Percentiles rank a stretch among this genome's conserved stretches.
phyloP scores from a whole-genome alignment of 202 grass and related monocot species.

The Thinopyrum obtusiflorum region DNA sequence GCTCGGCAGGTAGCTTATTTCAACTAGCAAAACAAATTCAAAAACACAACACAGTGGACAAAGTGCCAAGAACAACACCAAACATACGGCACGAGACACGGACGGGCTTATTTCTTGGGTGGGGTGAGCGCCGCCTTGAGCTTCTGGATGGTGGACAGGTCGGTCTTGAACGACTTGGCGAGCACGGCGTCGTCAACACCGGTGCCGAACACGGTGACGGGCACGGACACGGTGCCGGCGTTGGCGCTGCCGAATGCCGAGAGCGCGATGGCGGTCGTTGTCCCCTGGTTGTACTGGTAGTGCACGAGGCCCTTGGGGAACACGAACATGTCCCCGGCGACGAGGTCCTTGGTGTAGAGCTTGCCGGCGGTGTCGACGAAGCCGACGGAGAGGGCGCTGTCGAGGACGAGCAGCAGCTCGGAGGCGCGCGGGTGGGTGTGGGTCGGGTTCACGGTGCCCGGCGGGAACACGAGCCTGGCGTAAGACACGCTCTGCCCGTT shows the following conservation, averaged over 20 bases:
- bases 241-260: slow-evolving; percentile 42
- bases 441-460: slow-evolving; percentile 35
- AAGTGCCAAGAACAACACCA: too few relatives aligned
- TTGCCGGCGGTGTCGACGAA: slow-evolving; percentile 38
- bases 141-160: slow-evolving; percentile 29
- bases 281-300: slow-evolving; percentile 34
- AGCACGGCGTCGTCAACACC: slow-evolving; percentile 34
- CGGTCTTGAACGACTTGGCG: slow-evolving; percentile 52
- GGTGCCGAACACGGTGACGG: slow-evolving; percentile 34
- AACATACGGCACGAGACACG: background rate
- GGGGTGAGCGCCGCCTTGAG: slow-evolving; percentile 33
- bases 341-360: slow-evolving; percentile 32
- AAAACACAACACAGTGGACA: background rate
- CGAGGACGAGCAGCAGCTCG: slow-evolving; percentile 43
- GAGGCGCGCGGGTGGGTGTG: slow-evolving; percentile 51
- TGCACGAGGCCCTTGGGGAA: slow-evolving; percentile 54
- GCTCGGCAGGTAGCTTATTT: background rate
- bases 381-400: slow-evolving; percentile 32
- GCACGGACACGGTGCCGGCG: slow-evolving; percentile 21
- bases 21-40: background rate
- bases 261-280: background rate
- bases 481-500: slow-evolving; percentile 42
- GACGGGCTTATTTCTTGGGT: background rate
- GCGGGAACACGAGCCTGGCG: slow-evolving; percentile 12
- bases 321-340: slow-evolving; percentile 37